Evolutionary conservation across 805 yeast species (phyloP).

Genomic region (Ogataea methylovora): DNA sequence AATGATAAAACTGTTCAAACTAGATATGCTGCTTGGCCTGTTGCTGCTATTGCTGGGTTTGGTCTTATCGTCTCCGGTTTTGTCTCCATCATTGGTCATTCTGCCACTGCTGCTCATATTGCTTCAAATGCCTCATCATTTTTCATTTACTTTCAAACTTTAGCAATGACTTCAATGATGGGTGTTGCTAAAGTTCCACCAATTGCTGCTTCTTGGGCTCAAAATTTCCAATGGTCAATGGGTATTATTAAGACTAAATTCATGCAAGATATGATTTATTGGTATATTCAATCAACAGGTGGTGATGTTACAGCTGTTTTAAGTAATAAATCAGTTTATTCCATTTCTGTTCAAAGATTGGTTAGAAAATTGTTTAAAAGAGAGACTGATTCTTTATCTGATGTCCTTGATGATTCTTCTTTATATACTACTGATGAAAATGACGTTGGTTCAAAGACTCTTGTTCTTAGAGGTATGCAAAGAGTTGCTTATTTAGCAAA

Average conservation of each 20-base stretch:
- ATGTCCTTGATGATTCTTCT: constrained; percentile 40
- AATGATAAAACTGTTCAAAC: constrained; percentile 95
- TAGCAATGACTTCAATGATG: constrained; percentile 92
- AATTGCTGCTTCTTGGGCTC: constrained; percentile 96
- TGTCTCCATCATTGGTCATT: constrained; percentile 80
- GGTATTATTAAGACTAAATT: constrained; percentile 75
- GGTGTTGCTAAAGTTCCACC: constrained; percentile 92
- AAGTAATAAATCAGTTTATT: constrained; percentile 52
- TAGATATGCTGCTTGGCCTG: constrained; percentile 89
- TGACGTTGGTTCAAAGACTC: constrained; percentile 54
- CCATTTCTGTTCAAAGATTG: constrained; percentile 76
- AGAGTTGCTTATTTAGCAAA: constrained; percentile 81
- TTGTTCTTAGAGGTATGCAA: constrained; percentile 84
- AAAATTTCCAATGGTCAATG: constrained; percentile 93
- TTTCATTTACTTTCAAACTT: constrained; percentile 87
- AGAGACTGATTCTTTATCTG: constrained; percentile 30
- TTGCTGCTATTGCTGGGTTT: constrained; percentile 83
- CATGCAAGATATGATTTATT: constrained; percentile 77
- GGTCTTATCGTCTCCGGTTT: constrained; percentile 86
- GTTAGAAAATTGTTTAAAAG: constrained; percentile 18
- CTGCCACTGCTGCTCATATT: constrained; percentile 91
- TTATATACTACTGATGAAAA: constrained; percentile 71
- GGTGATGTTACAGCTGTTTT: constrained; percentile 78
- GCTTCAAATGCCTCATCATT: constrained; percentile 93
- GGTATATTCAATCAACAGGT: constrained; percentile 96